A percentile compares a stretch with the other conserved stretches of the same genome.
phyloP scores from a whole-genome alignment of 208 protist genomes.

The Leishmania lainsoni region DNA sequence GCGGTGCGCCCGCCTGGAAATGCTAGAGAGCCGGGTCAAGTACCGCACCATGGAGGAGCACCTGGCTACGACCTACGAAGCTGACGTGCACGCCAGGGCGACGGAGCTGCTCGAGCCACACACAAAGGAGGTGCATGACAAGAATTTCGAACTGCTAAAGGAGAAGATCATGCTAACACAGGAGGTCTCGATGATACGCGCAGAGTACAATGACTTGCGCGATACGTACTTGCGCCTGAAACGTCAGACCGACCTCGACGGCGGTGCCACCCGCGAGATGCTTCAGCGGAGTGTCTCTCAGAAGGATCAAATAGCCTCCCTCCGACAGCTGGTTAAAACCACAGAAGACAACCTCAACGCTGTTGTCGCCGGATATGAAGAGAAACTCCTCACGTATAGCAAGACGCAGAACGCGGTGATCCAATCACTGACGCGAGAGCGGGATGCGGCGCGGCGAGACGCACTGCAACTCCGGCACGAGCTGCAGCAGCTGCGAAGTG shows the following conservation, averaged over 20 bases:
- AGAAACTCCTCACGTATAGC: slow-evolving; percentile 33
- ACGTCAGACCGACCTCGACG: slow-evolving; percentile 49
- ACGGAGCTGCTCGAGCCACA: slow-evolving; percentile 61
- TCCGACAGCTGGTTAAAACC: slow-evolving; percentile 54
- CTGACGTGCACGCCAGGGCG: slow-evolving; percentile 63
- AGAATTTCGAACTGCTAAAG: slow-evolving; percentile 73
- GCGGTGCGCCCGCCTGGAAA: slow-evolving; percentile 44
- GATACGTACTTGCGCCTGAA: slow-evolving; percentile 51
- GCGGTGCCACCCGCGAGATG: slow-evolving; percentile 45
- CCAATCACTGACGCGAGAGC: slow-evolving; percentile 42
- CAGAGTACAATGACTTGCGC: slow-evolving; percentile 28
- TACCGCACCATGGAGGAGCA: slow-evolving; percentile 59
- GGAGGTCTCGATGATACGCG: slow-evolving; percentile 39
- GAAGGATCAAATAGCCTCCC: slow-evolving; percentile 48
- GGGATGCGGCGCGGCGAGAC: slow-evolving; percentile 59
- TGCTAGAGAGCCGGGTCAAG: slow-evolving; percentile 78
- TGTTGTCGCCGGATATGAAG: slow-evolving; percentile 66
- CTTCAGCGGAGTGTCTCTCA: slow-evolving; percentile 51
- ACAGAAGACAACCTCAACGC: slow-evolving; percentile 62
- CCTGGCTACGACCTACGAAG: slow-evolving; percentile 41
- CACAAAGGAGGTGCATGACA: slow-evolving; percentile 65
- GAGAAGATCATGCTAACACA: slow-evolving; percentile 69
- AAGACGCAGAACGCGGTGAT: slow-evolving; percentile 38
- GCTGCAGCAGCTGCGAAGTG: slow-evolving; percentile 59
- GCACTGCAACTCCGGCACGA: slow-evolving; percentile 53